phyloP scores from a whole-genome alignment of 352 stramenopile genomes.

The Phytopythium kandeliae region DNA sequence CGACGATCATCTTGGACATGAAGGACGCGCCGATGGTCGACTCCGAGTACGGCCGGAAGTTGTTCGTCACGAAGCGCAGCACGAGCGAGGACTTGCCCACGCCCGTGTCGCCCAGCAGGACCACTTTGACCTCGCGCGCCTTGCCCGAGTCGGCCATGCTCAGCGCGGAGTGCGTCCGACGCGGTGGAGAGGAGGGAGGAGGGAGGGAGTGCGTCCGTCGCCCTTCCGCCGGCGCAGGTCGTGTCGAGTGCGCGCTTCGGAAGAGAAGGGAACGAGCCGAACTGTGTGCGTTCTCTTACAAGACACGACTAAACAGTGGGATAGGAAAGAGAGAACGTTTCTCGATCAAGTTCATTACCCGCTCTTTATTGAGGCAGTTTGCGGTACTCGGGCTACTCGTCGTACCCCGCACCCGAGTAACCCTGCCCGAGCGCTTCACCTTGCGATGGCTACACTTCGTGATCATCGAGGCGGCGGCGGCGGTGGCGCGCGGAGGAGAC shows the following conservation, averaged over 20 bases:
- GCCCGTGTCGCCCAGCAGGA: slow-evolving; percentile 90
- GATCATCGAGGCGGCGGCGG: not conserved
- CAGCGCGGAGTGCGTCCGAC: too few relatives aligned
- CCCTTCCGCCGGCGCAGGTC: not conserved
- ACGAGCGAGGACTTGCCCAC: slow-evolving; percentile 97
- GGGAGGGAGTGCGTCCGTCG: not conserved
- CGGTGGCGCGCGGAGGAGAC: not conserved
- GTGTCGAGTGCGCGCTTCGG: not conserved
- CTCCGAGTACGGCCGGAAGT: slow-evolving; percentile 95
- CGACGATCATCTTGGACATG: slow-evolving; percentile 95
- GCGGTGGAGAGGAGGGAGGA: too few relatives aligned
- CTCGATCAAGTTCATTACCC: not conserved
- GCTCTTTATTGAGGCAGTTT: too few relatives aligned
- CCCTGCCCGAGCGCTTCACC: too few relatives aligned
- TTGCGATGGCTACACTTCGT: too few relatives aligned
- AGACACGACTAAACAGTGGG: too few relatives aligned
- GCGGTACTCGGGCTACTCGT: too few relatives aligned
- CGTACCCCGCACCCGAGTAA: too few relatives aligned
- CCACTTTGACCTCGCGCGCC: slow-evolving; percentile 86
- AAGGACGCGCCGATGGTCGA: slow-evolving; percentile 97
- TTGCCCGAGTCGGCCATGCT: slow-evolving; percentile 60
- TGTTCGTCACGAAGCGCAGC: slow-evolving; percentile 95
- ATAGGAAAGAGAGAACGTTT: not conserved
- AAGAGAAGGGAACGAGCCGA: not conserved
- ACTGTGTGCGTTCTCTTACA: too few relatives aligned